phyloP scores from a whole-genome alignment of 169 alveolate genomes.

The Cryptosporidium parvum region DNA sequence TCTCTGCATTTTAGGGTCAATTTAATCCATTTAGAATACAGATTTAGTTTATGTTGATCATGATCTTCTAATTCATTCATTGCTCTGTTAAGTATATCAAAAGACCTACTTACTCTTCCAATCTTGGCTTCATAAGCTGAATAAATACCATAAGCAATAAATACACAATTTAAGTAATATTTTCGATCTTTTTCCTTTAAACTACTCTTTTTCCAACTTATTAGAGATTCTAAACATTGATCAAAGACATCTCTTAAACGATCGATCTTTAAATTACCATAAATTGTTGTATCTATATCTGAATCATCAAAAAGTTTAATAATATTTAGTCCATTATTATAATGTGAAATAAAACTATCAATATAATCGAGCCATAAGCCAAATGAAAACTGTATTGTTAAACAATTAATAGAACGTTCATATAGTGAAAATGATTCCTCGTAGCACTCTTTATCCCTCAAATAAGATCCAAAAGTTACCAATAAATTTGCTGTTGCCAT shows the following conservation, averaged over 20 bases:
- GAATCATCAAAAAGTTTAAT: slow-evolving; percentile 17
- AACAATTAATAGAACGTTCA: slow-evolving; percentile 41
- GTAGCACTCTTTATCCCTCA: not conserved
- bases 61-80: slow-evolving; percentile 13
- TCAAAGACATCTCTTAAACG: slow-evolving; percentile 50
- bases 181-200: not conserved
- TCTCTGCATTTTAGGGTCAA: slow-evolving; percentile 27
- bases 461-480: slow-evolving; percentile 38
- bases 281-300: not conserved
- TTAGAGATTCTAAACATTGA: not conserved
- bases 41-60: slow-evolving; percentile 20
- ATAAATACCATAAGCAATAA: slow-evolving; percentile 38
- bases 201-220: not conserved
- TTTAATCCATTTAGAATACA: slow-evolving; percentile 23
- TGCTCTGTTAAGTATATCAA: slow-evolving; percentile 25
- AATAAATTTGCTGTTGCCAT: slow-evolving; percentile 19
- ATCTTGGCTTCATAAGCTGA: slow-evolving; percentile 32
- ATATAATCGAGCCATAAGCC: slow-evolving; percentile 27
- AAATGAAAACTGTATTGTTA: slow-evolving; percentile 26
- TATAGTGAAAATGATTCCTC: slow-evolving; percentile 63
- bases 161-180: slow-evolving; percentile 12
- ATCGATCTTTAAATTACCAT: slow-evolving; percentile 19
- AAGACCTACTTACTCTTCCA: slow-evolving; percentile 54
- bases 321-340: slow-evolving; percentile 29
- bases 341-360: slow-evolving; percentile 31